Conservation (phyloP, 805 yeast species). For the Vanderwaltozyma tropicalis region DNA sequence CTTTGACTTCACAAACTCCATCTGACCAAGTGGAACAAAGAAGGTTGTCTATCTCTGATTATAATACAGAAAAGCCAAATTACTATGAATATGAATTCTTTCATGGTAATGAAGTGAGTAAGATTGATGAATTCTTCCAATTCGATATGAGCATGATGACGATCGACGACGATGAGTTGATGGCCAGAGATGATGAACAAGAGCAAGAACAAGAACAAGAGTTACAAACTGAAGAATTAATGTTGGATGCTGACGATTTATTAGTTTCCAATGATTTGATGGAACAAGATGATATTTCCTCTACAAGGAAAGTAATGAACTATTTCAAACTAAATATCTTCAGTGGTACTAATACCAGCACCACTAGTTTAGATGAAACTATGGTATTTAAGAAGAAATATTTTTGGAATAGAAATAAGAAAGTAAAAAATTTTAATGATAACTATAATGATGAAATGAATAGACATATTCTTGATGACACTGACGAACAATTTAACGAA, state of each 20-base stretch:
- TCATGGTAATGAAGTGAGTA: conserved; percentile 2
- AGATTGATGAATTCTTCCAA: neutral
- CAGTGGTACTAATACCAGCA: conserved; percentile 6
- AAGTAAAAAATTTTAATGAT: conserved; percentile 6
- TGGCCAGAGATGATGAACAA: too few species aligned
- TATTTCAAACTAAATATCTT: conserved; percentile 24
- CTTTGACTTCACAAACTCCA: too few species aligned
- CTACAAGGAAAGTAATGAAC: conserved; percentile 13
- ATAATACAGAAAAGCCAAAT: conserved; percentile 19
- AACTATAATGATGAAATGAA: conserved; percentile 1
- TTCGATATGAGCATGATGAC: neutral
- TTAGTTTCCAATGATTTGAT: neutral
- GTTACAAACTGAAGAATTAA: too few species aligned
- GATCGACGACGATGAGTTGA: neutral
- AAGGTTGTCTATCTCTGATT: conserved; percentile 24
- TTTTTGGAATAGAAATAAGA: conserved; percentile 20
- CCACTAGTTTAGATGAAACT: conserved; percentile 6
- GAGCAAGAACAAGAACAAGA: too few species aligned
- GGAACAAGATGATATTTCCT: neutral
- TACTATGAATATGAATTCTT: conserved; percentile 26
- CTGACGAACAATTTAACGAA: conserved; percentile 1
- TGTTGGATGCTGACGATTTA: too few species aligned
- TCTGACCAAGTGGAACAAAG: conserved; percentile 4
- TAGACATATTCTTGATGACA: neutral
- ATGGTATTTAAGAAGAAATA: conserved; percentile 16